Base-by-base conservation (phyloP, 371 early-diverging fungal species). In the Circinella umbellata region DNA sequence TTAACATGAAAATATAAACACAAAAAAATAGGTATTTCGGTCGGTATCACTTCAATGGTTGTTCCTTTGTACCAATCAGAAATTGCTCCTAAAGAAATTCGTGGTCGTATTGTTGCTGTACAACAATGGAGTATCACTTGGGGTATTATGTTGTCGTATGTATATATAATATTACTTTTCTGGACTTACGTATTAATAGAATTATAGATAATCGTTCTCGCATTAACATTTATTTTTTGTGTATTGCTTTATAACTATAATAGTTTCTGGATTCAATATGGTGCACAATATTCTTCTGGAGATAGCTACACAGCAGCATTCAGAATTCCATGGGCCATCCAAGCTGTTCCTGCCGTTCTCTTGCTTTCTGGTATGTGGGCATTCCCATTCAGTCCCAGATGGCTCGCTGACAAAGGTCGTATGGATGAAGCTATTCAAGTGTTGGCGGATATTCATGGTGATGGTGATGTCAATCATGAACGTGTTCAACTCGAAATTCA, bases 321-420 rank as follows among this genome's bases (percentile, higher is more conserved):
- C 92, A 89, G 96, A 66, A 77, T 92, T 51, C 92, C 95, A 5
- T 87, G 95, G 75, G 94, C 88, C 62, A 70, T 95, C 49, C 97
- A 98, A 76, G 76, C 88, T 39, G 82, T 93, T n/a, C 95, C 95
- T 47, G 92, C 92, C 51, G 46, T 86, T 17, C 77, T 95, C 46
- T 84, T 97, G 36, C 69, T 91, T 18, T 5, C 75, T 61, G 82
- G 92, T 68, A 89, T 92, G 79, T 72, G 87, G 70, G 79, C 91
- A 72, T 88, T 94, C 81, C 96, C 96, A 13, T 84, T 76, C 74
- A 94, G 95, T 11, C 96, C 96, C 35, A 93, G 97, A 80, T 97
- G 95, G 95, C 80, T 97, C 67, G 84, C 89, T 46, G 86, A 81
- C 65, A 73, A 87, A 57, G 82, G 72, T 67, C 88, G 89, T 14